These are phyloP conservation scores for Aspergillus sp. DNA, from an alignment of 2,329 filamentous ascomycete genomes.

Conservation along the genomic window DNA sequence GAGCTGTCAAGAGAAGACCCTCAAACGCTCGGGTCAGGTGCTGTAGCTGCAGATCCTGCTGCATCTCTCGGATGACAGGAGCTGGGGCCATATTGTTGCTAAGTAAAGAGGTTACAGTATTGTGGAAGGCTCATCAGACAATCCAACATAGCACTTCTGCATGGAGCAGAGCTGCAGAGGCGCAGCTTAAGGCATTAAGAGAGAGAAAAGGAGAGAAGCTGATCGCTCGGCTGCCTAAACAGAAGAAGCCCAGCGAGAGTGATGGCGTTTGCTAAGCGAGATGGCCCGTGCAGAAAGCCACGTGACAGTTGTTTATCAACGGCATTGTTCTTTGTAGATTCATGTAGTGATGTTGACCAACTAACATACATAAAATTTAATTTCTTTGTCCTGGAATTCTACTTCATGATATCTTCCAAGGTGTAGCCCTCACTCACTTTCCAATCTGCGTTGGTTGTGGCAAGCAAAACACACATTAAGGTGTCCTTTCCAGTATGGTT, in stretches of 20 bases:
- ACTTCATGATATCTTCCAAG: too few species aligned
- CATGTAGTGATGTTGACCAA: too few species aligned
- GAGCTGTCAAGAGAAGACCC: slow-evolving; percentile 37
- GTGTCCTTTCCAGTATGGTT: too few species aligned
- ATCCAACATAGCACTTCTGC: slow-evolving; percentile 18
- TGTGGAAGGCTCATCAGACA: slow-evolving; percentile 16
- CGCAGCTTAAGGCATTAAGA: slow-evolving; percentile 11
- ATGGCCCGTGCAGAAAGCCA: slow-evolving; percentile 21
- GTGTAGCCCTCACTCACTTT: too few species aligned
- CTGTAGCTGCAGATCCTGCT: slow-evolving; percentile 32
- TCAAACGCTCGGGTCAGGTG: slow-evolving; percentile 36
- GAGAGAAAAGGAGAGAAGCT: slow-evolving; percentile 6
- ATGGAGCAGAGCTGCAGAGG: slow-evolving; percentile 14
- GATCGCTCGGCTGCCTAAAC: slow-evolving; percentile 11
- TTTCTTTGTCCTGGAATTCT: too few species aligned
- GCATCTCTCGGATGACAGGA: slow-evolving; percentile 21
- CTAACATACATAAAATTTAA: too few species aligned
- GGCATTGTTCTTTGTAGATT: too few species aligned
- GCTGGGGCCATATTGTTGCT: slow-evolving; percentile 28
- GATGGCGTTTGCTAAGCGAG: slow-evolving; percentile 25
- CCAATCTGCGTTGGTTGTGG: too few species aligned
- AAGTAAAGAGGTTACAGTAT: slow-evolving; percentile 17
- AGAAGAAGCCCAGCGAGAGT: not conserved
- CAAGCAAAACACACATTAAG: too few species aligned
- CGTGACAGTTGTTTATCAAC: too few species aligned